Evolutionary conservation across 2,329 filamentous ascomycete genomes (phyloP).

Genomic region (Meredithiella fracta): DNA sequence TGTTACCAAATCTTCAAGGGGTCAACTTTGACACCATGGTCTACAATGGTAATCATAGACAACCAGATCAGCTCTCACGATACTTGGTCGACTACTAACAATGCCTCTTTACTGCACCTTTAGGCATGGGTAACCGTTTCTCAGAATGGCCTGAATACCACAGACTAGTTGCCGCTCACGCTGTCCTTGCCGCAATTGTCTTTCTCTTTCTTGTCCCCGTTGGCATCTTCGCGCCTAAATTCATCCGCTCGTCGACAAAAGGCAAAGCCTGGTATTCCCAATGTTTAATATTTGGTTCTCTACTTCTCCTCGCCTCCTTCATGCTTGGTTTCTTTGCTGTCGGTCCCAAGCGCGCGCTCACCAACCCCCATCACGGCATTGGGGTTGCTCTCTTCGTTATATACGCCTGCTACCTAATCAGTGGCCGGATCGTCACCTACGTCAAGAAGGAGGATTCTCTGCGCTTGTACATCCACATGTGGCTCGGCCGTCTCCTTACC

Average conservation of each 20-base stretch:
- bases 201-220: slow-evolving; percentile 59
- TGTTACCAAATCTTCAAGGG: slow-evolving; percentile 61
- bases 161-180: slow-evolving; percentile 52
- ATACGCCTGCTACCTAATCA: slow-evolving; percentile 53
- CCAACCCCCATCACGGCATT: slow-evolving; percentile 75
- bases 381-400: slow-evolving; percentile 63
- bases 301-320: slow-evolving; percentile 54
- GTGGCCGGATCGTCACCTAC: slow-evolving; percentile 45
- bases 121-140: slow-evolving; percentile 74
- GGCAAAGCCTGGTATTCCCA: slow-evolving; percentile 58
- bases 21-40: slow-evolving; percentile 68
- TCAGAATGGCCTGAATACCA: slow-evolving; percentile 53
- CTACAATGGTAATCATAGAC: slow-evolving; percentile 51
- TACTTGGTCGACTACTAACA: neutral
- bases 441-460: slow-evolving; percentile 33
- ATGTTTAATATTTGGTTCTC: slow-evolving; percentile 51
- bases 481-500: slow-evolving; percentile 63
- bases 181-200: slow-evolving; percentile 51
- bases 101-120: slow-evolving; percentile 2
- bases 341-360: slow-evolving; percentile 51
- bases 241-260: slow-evolving; percentile 45
- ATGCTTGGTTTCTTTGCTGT: slow-evolving; percentile 65
- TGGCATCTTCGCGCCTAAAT: slow-evolving; percentile 59
- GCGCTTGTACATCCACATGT: slow-evolving; percentile 60
- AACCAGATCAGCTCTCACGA: neutral